phyloP scores from a whole-genome alignment of 164 flowering plant species.

The Akebia trifoliata region DNA sequence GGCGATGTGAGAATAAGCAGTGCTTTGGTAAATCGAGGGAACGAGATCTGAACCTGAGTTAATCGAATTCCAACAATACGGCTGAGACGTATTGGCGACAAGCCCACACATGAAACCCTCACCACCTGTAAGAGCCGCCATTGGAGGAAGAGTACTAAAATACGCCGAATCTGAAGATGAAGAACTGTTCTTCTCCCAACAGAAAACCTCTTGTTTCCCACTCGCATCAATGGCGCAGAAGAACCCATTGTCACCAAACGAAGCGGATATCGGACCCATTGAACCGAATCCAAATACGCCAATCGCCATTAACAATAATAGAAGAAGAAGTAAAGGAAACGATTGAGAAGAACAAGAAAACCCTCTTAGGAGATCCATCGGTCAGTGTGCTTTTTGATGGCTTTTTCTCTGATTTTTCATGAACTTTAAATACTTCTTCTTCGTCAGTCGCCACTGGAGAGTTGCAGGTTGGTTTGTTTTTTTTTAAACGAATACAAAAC shows the following conservation, averaged over 20 bases:
- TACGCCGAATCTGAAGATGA: slow-evolving; percentile 17
- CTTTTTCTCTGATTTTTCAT: background rate
- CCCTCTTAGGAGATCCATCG: slow-evolving; percentile 2
- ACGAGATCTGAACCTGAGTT: slow-evolving; percentile 52
- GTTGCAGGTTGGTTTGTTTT: too few relatives aligned
- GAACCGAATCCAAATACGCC: slow-evolving; percentile 60
- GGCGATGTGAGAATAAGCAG: slow-evolving; percentile 62
- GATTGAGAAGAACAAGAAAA: slow-evolving; percentile 1
- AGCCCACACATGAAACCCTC: slow-evolving; percentile 80
- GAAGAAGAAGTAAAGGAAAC: slow-evolving; percentile 11
- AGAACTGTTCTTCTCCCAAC: slow-evolving; percentile 61
- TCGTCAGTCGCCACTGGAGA: too few relatives aligned
- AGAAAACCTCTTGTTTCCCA: slow-evolving; percentile 66
- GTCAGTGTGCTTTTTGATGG: background rate
- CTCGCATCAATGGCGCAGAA: slow-evolving; percentile 92
- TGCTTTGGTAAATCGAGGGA: slow-evolving; percentile 33
- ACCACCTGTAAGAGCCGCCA: slow-evolving; percentile 82
- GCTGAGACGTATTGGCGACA: slow-evolving; percentile 53
- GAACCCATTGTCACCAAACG: slow-evolving; percentile 57
- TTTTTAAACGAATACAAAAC: too few relatives aligned
- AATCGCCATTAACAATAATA: slow-evolving; percentile 14
- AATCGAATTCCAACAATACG: slow-evolving; percentile 56
- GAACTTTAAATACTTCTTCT: background rate
- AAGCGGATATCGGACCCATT: slow-evolving; percentile 77
- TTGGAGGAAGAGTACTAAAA: slow-evolving; percentile 38